Evolutionary conservation across 495 filamentous ascomycete genomes (phyloP), one percentile per base, ranked within the genome.

Genomic region (Aspergillus olivimuriae): DNA sequence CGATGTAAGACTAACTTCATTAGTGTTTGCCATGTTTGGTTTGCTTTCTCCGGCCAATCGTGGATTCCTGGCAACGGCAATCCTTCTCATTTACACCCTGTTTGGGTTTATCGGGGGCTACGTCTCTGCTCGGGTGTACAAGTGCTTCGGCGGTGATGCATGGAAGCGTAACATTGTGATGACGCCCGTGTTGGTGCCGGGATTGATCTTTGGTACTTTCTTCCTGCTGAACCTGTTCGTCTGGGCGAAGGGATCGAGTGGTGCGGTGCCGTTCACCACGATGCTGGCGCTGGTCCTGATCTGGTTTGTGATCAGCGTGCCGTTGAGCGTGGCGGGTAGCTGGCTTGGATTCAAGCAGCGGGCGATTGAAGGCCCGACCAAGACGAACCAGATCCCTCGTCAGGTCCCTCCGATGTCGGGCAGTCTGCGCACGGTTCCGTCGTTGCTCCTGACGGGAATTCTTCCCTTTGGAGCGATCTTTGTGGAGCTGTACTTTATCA

Each of bases 401-500:
- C 92, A 98, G 69, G 91, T 98, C 34, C 91, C 92, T 22, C 86
- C 85, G 2, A 74, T 83, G 37, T 74, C 77, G 11, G 86, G 78
- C 2, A 95, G 90, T 53, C 80, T 96, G 20, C 81, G 84, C 39
- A 85, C 87, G 0, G 68, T 94, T 9, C 91, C 91, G 0, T 90
- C 84, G 38, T 86, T 94, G 75, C 74, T 95, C 19, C 72, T 95
- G 19, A 90, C 89, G 16, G 94, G 92, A 23, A 81, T 96, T 39
- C 73, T 96, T 11, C 94, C 94, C 9, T 98, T 98, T 53, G 87
- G 83, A 34, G 89, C 92, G 34, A 96, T 98, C 65, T 95, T 94
- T 48, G 88, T 97, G 31, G 94, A 98, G 65, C 81, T 98, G 11
- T 95, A 92, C 76, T 95, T 95, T 65, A 95, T 98, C 68, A 92